phyloP scores from a whole-genome alignment of 768 basidiomycete species.

The Kwoniella newhampshirensis region DNA sequence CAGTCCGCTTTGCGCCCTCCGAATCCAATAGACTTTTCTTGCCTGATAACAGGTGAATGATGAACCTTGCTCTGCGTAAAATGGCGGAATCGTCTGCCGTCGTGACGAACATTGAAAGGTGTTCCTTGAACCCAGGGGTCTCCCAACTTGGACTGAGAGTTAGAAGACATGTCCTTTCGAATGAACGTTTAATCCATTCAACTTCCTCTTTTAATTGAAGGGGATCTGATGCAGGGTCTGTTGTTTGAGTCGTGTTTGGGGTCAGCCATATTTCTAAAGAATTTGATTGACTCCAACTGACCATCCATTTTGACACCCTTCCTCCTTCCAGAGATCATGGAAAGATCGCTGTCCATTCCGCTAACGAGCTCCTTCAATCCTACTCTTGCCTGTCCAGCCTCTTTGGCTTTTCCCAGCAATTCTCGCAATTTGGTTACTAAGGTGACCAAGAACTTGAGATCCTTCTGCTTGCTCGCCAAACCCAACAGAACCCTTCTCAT shows the following conservation, averaged over 20 bases:
- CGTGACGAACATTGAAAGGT: slow-evolving; percentile 2
- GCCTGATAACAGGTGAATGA: slow-evolving; percentile 8
- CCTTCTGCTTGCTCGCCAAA: slow-evolving; percentile 61
- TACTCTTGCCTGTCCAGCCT: slow-evolving; percentile 29
- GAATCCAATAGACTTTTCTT: slow-evolving; percentile 4
- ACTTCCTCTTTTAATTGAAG: slow-evolving; percentile 13
- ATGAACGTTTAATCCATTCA: slow-evolving; percentile 14
- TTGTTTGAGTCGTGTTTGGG: neutral
- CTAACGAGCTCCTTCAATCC: slow-evolving; percentile 30
- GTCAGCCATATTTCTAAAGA: too few species aligned
- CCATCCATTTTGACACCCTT: slow-evolving; percentile 3
- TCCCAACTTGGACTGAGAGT: neutral
- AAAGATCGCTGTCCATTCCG: slow-evolving; percentile 26
- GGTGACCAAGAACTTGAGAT: slow-evolving; percentile 40
- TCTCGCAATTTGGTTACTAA: slow-evolving; percentile 32
- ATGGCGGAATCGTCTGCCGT: slow-evolving; percentile 3
- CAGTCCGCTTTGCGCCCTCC: neutral
- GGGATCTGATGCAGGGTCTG: slow-evolving; percentile 3
- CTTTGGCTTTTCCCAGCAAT: slow-evolving; percentile 27
- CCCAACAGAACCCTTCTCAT: slow-evolving; percentile 64
- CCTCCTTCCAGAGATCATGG: slow-evolving; percentile 2
- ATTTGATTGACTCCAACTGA: neutral
- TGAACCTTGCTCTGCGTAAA: slow-evolving; percentile 6
- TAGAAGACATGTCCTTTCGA: slow-evolving; percentile 14
- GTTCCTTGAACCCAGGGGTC: neutral